Base-by-base conservation (phyloP, 108 stramenopile genomes). In the Fragilariopsis cylindrus region DNA sequence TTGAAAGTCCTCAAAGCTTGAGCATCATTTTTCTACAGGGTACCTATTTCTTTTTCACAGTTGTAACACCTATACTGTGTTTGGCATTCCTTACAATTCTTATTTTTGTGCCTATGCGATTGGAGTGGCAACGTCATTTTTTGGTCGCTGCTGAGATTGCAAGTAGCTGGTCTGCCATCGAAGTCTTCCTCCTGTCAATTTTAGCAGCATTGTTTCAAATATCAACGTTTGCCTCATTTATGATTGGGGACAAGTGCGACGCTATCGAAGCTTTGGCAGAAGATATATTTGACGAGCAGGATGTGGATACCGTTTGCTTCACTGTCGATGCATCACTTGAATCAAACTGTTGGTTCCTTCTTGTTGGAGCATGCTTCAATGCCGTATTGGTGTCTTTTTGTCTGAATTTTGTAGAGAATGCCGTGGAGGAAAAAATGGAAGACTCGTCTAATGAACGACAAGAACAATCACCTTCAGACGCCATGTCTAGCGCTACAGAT, bases 121-220 rank as follows among this genome's bases (percentile, higher is more conserved):
- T 85, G 43, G 60, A 55, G 44, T 63, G 44, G 4, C 94, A 95
- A 65, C 52, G 74, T 21, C 56, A 65, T 4, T 76, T 91, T 44
- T 73, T 82, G 43, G 72, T 90, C 8, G 82, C 92, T 19, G 91
- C 89, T 40, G 96, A 97, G 74, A 81, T 97, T 13, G 72, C 88
- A 19, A 96, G 92, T 60, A 92, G 92, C 15, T 97, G 96, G 96
- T 86, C 87, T 53, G 95, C 95, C 4, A 78, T 96, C 41, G 96
- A 97, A 70, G 96, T 97, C 5, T 97, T 97, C 74, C 73, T 89
- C 0, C 74, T 97, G 8, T 83, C 86, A 49, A 88, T 93, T 48
- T 69, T 89, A 13, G 95, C 89, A 6, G 88, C 94, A 0, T 60
- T 97, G 50, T 60, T 93, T 40, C 86, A 97, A 68, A 90, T 96